Conservation (phyloP, 108 stramenopile species). For the Epithemia pelagica region DNA sequence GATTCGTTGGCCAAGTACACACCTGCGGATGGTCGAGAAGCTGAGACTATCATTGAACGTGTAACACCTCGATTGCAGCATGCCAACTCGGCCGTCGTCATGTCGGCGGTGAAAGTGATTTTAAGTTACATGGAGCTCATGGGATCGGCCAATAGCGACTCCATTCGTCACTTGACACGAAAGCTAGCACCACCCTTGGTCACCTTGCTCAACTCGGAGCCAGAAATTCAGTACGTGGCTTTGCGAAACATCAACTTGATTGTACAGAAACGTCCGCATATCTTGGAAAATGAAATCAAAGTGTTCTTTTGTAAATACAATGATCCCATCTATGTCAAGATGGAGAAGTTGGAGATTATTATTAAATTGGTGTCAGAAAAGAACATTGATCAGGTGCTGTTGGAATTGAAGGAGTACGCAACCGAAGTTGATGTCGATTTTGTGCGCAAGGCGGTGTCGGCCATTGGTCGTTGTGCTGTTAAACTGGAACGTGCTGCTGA, state of each 20-base stretch:
- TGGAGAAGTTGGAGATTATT: constrained; percentile 99
- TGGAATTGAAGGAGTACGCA: constrained; percentile 98
- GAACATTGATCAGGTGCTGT: constrained; percentile 96
- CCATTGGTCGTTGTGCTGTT: constrained; percentile 98
- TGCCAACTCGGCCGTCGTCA: constrained; percentile 98
- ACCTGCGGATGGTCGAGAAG: constrained; percentile 88
- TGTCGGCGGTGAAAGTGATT: constrained; percentile 98
- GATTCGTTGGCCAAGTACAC: constrained; percentile 96
- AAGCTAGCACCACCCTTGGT: constrained; percentile 99
- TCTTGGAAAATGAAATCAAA: constrained; percentile 97
- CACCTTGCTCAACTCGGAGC: constrained; percentile 93
- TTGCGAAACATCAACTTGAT: constrained; percentile 98
- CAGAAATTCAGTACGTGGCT: constrained; percentile 99
- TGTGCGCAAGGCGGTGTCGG: constrained; percentile 94
- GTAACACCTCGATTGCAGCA: constrained; percentile 98
- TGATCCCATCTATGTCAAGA: constrained; percentile 99
- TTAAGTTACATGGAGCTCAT: constrained; percentile 94
- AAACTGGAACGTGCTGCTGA: constrained; percentile 98
- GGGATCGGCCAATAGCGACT: constrained; percentile 58
- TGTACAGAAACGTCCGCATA: constrained; percentile 93
- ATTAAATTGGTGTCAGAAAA: constrained; percentile 94
- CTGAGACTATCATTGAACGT: constrained; percentile 98
- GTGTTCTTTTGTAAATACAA: constrained; percentile 99
- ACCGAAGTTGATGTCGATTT: constrained; percentile 99
- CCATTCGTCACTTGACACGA: constrained; percentile 74